Percentiles rank a stretch among this genome's conserved stretches.
These are phyloP conservation scores for Calonectria pauciramosa DNA, from an alignment of 2,329 filamentous ascomycete species.

Conservation along the genomic window DNA sequence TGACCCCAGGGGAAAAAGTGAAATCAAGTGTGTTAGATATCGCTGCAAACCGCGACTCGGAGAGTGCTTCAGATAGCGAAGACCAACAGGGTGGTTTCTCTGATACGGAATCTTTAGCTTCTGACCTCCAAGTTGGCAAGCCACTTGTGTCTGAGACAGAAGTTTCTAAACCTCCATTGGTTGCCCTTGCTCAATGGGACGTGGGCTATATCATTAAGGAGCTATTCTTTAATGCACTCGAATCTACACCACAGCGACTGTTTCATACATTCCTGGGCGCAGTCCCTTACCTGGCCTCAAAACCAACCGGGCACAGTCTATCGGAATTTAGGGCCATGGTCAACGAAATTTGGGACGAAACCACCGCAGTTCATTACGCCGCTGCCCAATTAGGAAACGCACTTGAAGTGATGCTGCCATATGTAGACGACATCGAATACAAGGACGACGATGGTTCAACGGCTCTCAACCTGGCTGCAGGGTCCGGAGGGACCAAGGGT, in stretches of 20 bases:
- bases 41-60: too few relatives aligned
- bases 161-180: slow-evolving; percentile 30
- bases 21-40: too few relatives aligned
- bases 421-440: slow-evolving; percentile 28
- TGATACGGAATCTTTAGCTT: not conserved
- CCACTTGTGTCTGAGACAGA: not conserved
- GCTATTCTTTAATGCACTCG: slow-evolving; percentile 22
- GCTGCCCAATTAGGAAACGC: slow-evolving; percentile 29
- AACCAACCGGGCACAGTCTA: not conserved
- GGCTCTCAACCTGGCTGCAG: slow-evolving; percentile 32
- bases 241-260: slow-evolving; percentile 9
- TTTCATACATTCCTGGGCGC: slow-evolving; percentile 1
- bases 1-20: not conserved
- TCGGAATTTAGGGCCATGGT: slow-evolving; percentile 27
- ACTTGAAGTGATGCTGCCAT: slow-evolving; percentile 34
- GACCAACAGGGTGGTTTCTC: not conserved
- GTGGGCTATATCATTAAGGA: slow-evolving; percentile 29
- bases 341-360: slow-evolving; percentile 34
- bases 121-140: not conserved
- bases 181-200: slow-evolving; percentile 36
- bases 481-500: slow-evolving; percentile 21
- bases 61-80: not conserved
- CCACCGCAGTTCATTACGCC: slow-evolving; percentile 36
- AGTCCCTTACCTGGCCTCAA: slow-evolving; percentile 14
- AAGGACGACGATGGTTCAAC: slow-evolving; percentile 33